Conservation (phyloP, 768 basidiomycete species). For the Trametes meyenii region DNA sequence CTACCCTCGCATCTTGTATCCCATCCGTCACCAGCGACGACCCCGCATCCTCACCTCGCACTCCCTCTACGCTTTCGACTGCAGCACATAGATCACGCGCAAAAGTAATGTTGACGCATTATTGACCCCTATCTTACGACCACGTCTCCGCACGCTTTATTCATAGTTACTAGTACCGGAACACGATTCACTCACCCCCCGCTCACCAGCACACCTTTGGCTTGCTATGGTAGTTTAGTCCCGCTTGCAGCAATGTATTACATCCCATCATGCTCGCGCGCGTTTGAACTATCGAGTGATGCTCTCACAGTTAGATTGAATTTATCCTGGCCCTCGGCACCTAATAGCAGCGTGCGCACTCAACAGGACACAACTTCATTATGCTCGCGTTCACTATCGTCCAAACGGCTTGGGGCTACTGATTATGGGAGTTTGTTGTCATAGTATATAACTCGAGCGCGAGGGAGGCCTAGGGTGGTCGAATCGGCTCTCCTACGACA, state of each 20-base stretch:
- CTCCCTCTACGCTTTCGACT: not conserved
- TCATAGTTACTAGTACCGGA: constrained; percentile 14
- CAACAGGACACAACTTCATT: too few relatives aligned
- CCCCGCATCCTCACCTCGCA: not conserved
- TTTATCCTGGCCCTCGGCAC: too few relatives aligned
- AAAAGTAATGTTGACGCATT: constrained; percentile 25
- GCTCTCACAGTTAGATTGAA: too few relatives aligned
- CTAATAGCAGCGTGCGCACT: too few relatives aligned
- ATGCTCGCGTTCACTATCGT: too few relatives aligned
- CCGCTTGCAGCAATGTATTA: constrained; percentile 25
- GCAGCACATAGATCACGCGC: constrained; percentile 21
- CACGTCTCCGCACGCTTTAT: constrained; percentile 18
- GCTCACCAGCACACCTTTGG: constrained; percentile 15
- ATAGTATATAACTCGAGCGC: too few relatives aligned
- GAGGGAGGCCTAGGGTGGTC: too few relatives aligned
- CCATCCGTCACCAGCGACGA: not conserved
- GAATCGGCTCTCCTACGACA: too few relatives aligned
- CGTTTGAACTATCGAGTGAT: too few relatives aligned
- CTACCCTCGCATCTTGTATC: not conserved
- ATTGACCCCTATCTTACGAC: constrained; percentile 22
- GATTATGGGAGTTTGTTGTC: too few relatives aligned
- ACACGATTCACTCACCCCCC: constrained; percentile 13
- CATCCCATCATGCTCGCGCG: not conserved
- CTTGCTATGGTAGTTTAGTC: constrained; percentile 21
- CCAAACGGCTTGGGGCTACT: too few relatives aligned